Base-by-base conservation (phyloP, 768 basidiomycete species). In the Boletus rubropictus region DNA sequence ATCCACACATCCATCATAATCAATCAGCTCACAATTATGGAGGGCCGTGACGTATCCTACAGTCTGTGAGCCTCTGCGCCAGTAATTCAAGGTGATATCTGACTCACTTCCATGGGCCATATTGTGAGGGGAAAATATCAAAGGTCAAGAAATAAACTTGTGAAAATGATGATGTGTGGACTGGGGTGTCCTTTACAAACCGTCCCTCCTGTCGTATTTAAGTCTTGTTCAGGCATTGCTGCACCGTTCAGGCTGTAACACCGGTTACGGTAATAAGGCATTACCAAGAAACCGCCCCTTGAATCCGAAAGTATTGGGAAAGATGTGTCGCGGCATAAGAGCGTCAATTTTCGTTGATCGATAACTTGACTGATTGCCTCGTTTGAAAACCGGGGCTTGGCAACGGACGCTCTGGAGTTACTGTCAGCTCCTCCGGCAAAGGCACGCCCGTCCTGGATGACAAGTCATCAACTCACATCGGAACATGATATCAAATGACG, bases 11-110 rank as follows among this genome's bases (percentile, higher is more conserved):
- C 18, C n/a, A 24, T 9, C 11, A 37, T n/a, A 6, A 27, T 20
- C 14, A 40, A 9, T 24, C 6, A 17, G 48, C 73, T 57, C 50
- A 74, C 80, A 65, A 61, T 82, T 82, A 61, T 82, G 61, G 43
- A 75, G 60, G 21, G 53, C 55, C 7, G 69, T 65, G 33, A 63
- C 31, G 47, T 55, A 65, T 49, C 42, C 72, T 72, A 41, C 2
- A 3, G 11, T 7, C 22, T n/a, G 34, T 67, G 17, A 65, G 53
- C 39, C n/a, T 22, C 14, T 33, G 10, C 18, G 5, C 6, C 14
- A 17, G 20, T 18, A 7, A 32, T 48, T 1, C 22, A 42, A 22
- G 12, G 33, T 15, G 6, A 40, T 24, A 21, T 14, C 17, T 21
- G 39, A 55, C 63, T 18, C 17, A 63, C 63, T 46, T 55, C 60